phyloP scores from a whole-genome alignment of 1,139 yeast species.

The Hansenula sp. region DNA sequence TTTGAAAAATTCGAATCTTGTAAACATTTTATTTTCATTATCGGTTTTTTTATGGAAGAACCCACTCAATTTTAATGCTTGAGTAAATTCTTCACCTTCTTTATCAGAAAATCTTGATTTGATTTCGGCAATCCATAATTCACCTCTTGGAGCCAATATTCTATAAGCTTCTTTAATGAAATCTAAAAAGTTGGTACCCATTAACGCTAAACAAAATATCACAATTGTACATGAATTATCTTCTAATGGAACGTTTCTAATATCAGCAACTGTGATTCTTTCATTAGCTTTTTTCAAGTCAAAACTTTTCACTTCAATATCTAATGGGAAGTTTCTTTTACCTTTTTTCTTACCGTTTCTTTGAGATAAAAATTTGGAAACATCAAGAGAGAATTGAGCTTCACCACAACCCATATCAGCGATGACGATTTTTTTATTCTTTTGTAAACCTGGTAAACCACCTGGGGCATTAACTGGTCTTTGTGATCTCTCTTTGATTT shows the following conservation, averaged over 20 bases:
- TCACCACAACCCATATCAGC: conserved; percentile 99
- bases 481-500: conserved; percentile 55
- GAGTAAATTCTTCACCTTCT: conserved; percentile 71
- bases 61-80: conserved; percentile 72
- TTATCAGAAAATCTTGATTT: conserved; percentile 79
- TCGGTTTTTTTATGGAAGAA: conserved; percentile 88
- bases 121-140: conserved; percentile 96
- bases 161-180: conserved; percentile 89
- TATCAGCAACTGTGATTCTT: conserved; percentile 92
- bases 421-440: conserved; percentile 54
- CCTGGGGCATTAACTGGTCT: conserved; percentile 91
- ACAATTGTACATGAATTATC: conserved; percentile 81
- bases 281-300: conserved; percentile 86
- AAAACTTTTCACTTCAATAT: conserved; percentile 76
- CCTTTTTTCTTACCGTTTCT: conserved; percentile 31
- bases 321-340: conserved; percentile 27
- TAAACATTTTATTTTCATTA: conserved; percentile 86
- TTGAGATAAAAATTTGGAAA: conserved; percentile 44
- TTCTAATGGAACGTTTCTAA: conserved; percentile 79
- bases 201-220: conserved; percentile 85
- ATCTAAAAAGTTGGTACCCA: conserved; percentile 96
- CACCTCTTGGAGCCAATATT: conserved; percentile 85
- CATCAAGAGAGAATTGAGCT: conserved; percentile 75
- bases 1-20: conserved; percentile 89
- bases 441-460: conserved; percentile 73